These are phyloP conservation scores for Colletotrichum shisoi DNA, from an alignment of 2,329 filamentous ascomycete species.

Conservation along the genomic window DNA sequence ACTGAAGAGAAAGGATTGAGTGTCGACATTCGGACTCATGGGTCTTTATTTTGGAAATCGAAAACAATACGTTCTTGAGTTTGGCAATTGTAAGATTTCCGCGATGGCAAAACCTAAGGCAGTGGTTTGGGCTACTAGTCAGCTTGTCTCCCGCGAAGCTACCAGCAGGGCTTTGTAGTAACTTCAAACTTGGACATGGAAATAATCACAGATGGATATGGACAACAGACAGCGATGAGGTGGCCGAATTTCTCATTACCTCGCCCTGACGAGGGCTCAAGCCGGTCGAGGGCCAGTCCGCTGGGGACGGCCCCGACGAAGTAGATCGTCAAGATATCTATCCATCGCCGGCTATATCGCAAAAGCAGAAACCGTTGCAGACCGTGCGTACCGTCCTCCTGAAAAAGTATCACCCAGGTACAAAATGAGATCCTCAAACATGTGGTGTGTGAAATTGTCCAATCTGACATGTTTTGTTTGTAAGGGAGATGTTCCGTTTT, in stretches of 20 bases:
- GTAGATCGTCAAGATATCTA: slow-evolving; percentile 40
- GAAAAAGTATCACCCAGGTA: slow-evolving; percentile 24
- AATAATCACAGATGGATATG: slow-evolving; percentile 1
- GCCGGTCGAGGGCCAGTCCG: slow-evolving; percentile 42
- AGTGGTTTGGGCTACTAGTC: background rate
- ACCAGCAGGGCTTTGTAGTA: background rate
- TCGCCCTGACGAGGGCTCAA: slow-evolving; percentile 48
- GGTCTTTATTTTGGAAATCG: too few relatives aligned
- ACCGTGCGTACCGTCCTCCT: slow-evolving; percentile 22
- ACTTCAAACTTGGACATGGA: background rate
- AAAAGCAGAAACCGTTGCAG: slow-evolving; percentile 41
- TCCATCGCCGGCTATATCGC: slow-evolving; percentile 39
- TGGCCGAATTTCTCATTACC: slow-evolving; percentile 53
- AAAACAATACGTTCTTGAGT: too few relatives aligned
- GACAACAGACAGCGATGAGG: slow-evolving; percentile 42
- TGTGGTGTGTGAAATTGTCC: slow-evolving; percentile 44
- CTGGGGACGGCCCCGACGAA: slow-evolving; percentile 43
- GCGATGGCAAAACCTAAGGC: background rate
- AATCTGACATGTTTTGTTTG: slow-evolving; percentile 35
- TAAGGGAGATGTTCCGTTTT: slow-evolving; percentile 26
- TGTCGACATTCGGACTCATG: too few relatives aligned
- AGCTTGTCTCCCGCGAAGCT: background rate
- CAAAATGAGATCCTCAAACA: slow-evolving; percentile 32
- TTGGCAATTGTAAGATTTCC: too few relatives aligned
- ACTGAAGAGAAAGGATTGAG: background rate